These are phyloP conservation scores for Alternaria ventricosa DNA, from an alignment of 2,329 filamentous ascomycete genomes.

Conservation along the genomic window DNA sequence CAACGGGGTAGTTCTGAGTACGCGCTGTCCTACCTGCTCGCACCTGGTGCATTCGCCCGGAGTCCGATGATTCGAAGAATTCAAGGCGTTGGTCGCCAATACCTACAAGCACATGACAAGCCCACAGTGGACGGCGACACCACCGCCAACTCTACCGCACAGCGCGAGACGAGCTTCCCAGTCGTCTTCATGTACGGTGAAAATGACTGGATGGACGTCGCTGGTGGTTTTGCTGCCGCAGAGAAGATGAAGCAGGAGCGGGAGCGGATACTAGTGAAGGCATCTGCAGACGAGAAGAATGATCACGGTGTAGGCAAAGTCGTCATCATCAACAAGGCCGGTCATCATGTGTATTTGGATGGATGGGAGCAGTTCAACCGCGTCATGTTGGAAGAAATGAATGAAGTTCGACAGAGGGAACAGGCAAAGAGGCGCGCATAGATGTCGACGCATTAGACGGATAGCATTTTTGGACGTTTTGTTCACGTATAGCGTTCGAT, in stretches of 20 bases:
- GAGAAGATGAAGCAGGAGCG: conserved; percentile 77
- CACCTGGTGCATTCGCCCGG: conserved; percentile 90
- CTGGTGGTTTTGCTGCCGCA: conserved; percentile 79
- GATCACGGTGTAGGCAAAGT: conserved; percentile 88
- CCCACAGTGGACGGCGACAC: conserved; percentile 35
- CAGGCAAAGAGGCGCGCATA: conserved; percentile 13
- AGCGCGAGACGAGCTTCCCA: conserved; percentile 72
- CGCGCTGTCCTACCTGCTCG: conserved; percentile 88
- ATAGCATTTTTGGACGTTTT: conserved; percentile 11
- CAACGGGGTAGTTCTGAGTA: conserved; percentile 94
- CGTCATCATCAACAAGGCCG: conserved; percentile 73
- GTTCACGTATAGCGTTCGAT: background rate
- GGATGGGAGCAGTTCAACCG: conserved; percentile 73
- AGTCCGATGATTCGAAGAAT: conserved; percentile 87
- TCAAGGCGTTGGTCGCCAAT: conserved; percentile 82
- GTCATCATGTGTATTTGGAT: conserved; percentile 76
- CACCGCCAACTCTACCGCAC: conserved; percentile 14
- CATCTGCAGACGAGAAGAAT: conserved; percentile 69
- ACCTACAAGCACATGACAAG: conserved; percentile 41
- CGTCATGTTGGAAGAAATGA: conserved; percentile 70
- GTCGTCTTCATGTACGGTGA: conserved; percentile 96
- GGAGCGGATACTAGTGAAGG: conserved; percentile 64
- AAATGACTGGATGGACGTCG: conserved; percentile 98
- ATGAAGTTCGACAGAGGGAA: conserved; percentile 60
- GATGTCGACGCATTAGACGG: background rate